These are phyloP conservation scores for Trichoderma gracile DNA, from an alignment of 2,329 filamentous ascomycete species.

Conservation along the genomic window DNA sequence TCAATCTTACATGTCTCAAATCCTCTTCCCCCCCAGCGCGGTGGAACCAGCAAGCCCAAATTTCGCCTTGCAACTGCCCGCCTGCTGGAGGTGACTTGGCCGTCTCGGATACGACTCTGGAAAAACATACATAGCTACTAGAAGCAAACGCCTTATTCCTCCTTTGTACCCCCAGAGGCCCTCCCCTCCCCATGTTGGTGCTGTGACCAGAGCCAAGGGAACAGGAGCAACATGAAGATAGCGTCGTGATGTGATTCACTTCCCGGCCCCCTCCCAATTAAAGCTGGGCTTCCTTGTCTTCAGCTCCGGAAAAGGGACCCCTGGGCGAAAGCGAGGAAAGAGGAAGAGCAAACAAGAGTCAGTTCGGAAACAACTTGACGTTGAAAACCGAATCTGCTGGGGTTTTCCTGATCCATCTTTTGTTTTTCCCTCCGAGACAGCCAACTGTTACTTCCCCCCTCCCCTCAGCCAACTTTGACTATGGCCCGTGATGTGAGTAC, in stretches of 20 bases:
- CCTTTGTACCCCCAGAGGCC: too few species aligned
- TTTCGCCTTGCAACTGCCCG: not conserved
- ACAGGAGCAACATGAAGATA: conserved; percentile 9
- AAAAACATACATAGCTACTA: too few species aligned
- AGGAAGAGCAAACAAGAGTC: not conserved
- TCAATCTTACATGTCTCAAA: conserved; percentile 24
- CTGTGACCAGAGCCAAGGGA: not conserved
- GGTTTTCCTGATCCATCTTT: too few species aligned
- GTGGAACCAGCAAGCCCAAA: conserved; percentile 10
- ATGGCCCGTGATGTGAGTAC: too few species aligned
- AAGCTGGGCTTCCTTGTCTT: not conserved
- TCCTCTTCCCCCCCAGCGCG: not conserved
- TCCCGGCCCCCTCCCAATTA: conserved; percentile 1
- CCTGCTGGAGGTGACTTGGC: too few species aligned
- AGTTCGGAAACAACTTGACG: too few species aligned
- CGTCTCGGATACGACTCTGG: not conserved
- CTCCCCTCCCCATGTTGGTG: not conserved
- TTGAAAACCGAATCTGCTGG: too few species aligned
- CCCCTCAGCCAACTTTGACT: too few species aligned
- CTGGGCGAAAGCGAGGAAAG: not conserved
- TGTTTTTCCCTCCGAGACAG: too few species aligned
- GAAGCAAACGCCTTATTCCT: not conserved
- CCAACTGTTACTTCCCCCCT: too few species aligned
- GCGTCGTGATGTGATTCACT: conserved; percentile 13
- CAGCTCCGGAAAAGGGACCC: not conserved